Evolutionary conservation across 371 early-diverging fungal species (phyloP).

Genomic region (Mucor velutinosus): DNA sequence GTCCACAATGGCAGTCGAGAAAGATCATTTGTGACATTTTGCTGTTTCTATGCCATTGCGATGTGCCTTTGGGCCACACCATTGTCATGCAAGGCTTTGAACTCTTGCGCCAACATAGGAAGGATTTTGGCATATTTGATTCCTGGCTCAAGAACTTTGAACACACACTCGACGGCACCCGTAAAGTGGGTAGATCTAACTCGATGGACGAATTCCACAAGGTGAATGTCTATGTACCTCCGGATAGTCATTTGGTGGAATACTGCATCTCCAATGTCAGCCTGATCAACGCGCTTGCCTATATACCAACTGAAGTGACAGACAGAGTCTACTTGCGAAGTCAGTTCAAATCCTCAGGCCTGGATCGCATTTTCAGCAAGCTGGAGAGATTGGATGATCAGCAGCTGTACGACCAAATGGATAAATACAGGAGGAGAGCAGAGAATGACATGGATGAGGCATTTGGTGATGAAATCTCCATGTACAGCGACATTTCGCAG

Average conservation of each 20-base stretch:
- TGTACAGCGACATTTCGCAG: slow-evolving; percentile 52
- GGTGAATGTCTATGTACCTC: slow-evolving; percentile 51
- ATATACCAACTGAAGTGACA: slow-evolving; percentile 73
- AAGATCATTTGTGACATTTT: slow-evolving; percentile 73
- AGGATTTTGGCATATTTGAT: slow-evolving; percentile 64
- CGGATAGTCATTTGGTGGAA: slow-evolving; percentile 71
- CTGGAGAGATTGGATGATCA: slow-evolving; percentile 63
- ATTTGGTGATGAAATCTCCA: slow-evolving; percentile 40
- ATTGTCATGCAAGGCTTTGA: slow-evolving; percentile 61
- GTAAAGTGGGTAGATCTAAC: slow-evolving; percentile 63
- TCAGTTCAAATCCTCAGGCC: slow-evolving; percentile 68
- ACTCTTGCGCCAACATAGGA: slow-evolving; percentile 46
- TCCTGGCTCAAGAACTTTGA: slow-evolving; percentile 78
- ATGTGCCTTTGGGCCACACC: slow-evolving; percentile 69
- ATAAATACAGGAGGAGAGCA: slow-evolving; percentile 68
- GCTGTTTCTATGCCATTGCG: slow-evolving; percentile 77
- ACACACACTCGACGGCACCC: slow-evolving; percentile 68
- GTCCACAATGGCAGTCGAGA: slow-evolving; percentile 69
- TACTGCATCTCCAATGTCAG: slow-evolving; percentile 76
- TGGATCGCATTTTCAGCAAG: slow-evolving; percentile 58
- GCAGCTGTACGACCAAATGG: slow-evolving; percentile 68
- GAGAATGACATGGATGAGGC: slow-evolving; percentile 60
- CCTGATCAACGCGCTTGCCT: slow-evolving; percentile 73
- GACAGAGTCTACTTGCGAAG: slow-evolving; percentile 70
- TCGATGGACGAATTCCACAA: slow-evolving; percentile 66